These are phyloP conservation scores for Luffa aegyptiaca DNA, from an alignment of 306 rosid species.

Conservation along the genomic window DNA sequence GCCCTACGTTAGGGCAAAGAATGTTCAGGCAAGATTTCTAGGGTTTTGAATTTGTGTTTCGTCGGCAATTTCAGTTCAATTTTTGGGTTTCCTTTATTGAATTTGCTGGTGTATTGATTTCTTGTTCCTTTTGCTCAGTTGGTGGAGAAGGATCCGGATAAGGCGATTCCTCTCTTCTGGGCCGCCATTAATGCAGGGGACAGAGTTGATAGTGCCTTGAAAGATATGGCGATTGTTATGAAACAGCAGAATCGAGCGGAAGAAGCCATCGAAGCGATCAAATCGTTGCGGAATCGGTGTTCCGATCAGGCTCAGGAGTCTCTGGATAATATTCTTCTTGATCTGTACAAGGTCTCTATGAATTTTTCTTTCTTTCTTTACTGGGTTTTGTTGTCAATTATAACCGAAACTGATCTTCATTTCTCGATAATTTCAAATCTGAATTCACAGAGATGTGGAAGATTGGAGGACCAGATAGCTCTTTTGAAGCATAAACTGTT, in stretches of 20 bases:
- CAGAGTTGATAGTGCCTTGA: constrained; percentile 92
- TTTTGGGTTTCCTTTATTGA: not conserved
- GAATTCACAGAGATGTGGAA: constrained; percentile 72
- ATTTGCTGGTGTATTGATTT: not conserved
- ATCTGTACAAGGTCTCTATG: constrained; percentile 68
- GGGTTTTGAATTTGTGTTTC: not conserved
- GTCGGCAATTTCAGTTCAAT: not conserved
- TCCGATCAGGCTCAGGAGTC: constrained; percentile 98
- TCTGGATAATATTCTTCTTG: constrained; percentile 88
- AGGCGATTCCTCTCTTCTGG: constrained; percentile 92
- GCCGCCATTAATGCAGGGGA: constrained; percentile 95
- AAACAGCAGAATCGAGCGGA: constrained; percentile 93
- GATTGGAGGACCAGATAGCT: constrained; percentile 78
- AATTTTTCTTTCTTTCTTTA: not conserved
- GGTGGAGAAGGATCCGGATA: constrained; percentile 95
- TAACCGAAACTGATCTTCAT: not conserved
- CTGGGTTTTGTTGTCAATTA: not conserved
- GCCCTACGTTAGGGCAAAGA: constrained; percentile 97
- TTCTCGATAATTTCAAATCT: not conserved
- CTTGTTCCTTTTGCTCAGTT: constrained; percentile 28
- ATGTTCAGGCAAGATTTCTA: constrained; percentile 56
- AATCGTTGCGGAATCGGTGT: constrained; percentile 71
- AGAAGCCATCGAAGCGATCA: constrained; percentile 95
- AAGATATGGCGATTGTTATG: constrained; percentile 99
- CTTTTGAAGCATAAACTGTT: constrained; percentile 72